A percentile compares a stretch with the other conserved stretches of the same genome.
Evolutionary conservation across 352 stramenopile species (phyloP).

Genomic region (Phytophthora palmivora): DNA sequence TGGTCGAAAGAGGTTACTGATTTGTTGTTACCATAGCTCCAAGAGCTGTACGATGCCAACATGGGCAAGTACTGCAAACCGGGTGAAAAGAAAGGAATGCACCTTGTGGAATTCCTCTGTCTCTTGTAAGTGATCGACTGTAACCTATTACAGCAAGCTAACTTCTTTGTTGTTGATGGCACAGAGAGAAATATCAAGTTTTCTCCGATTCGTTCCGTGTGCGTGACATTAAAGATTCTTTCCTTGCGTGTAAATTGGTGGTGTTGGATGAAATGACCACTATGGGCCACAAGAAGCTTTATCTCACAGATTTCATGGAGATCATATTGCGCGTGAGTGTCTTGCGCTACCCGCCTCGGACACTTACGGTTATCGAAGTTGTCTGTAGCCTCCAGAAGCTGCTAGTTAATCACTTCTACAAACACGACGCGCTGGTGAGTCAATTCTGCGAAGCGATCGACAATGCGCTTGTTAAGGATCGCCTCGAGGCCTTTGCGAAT

Average conservation of each 20-base stretch:
- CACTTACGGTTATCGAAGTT: constrained; percentile 46
- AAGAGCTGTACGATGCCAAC: constrained; percentile 78
- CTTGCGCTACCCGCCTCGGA: constrained; percentile 62
- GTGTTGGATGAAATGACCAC: constrained; percentile 82
- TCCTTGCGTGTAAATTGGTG: constrained; percentile 74
- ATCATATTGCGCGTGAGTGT: constrained; percentile 65
- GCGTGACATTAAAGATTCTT: constrained; percentile 74
- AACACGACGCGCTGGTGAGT: constrained; percentile 65
- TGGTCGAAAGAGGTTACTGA: neutral
- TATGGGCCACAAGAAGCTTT: constrained; percentile 74
- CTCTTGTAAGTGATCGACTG: constrained; percentile 45
- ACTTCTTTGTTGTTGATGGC: neutral
- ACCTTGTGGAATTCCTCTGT: constrained; percentile 67
- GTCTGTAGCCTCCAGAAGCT: constrained; percentile 66
- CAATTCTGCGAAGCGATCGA: constrained; percentile 68
- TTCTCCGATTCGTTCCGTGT: constrained; percentile 71
- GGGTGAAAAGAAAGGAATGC: constrained; percentile 82
- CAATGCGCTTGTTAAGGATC: constrained; percentile 62
- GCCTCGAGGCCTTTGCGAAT: constrained; percentile 63
- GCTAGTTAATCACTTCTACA: constrained; percentile 71
- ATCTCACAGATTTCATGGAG: constrained; percentile 83
- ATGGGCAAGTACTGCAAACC: constrained; percentile 80
- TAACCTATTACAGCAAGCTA: neutral
- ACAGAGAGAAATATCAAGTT: constrained; percentile 71
- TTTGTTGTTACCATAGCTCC: constrained; percentile 43